Base-by-base conservation (phyloP, 2,329 filamentous ascomycete genomes). In the Ophiostoma australiae region DNA sequence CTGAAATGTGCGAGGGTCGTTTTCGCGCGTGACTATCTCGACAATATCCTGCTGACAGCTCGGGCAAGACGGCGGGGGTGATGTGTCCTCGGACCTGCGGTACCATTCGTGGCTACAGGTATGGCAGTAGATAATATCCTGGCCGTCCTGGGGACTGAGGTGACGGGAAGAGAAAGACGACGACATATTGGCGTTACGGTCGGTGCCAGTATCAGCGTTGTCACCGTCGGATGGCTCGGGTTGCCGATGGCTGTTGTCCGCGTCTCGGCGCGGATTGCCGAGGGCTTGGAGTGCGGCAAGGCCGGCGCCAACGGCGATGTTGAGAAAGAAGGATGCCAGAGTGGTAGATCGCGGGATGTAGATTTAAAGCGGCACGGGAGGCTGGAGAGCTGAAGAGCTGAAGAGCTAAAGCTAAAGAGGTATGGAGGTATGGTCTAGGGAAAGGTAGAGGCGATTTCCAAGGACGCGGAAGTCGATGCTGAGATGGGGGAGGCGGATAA, bases 41-140 rank as follows among this genome's bases (percentile, higher is more conserved):
- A 89, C 92, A 75, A 92, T 89, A 27, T 97, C 92, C 52, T 89
- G 88, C 4, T 84, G 78, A 78, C 95, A 99, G n/a, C 82, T 80
- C 20, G 93, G 93, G 78, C 95, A 99, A 20, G 81, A 82, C 73
- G 97, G 81, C 35, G 95, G 98, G 17, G 81, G 82, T 73, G 97
- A 81, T 37, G 81, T 89, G 75, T 86, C 84, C 74, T 86, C 84
- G 74, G 91, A 86, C 72, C 92, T 87, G 72, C 87, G 84, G 77
- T 90, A 92, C 93, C 93, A 98, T 79, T 97, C 90, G 74, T 91
- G 82, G 69, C 85, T 79, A 81, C 95, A 98, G 72, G 85, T 82
- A 80, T 98, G 93, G 80, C 95, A 99, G 79, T 86, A 96, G 70
- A 97, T 90, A 74, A 94, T 87, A 77, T 97, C 91, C 74, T 87